phyloP scores from a whole-genome alignment of 2,329 filamentous ascomycete genomes.

The Paraphaeosphaeria sporulosa region DNA sequence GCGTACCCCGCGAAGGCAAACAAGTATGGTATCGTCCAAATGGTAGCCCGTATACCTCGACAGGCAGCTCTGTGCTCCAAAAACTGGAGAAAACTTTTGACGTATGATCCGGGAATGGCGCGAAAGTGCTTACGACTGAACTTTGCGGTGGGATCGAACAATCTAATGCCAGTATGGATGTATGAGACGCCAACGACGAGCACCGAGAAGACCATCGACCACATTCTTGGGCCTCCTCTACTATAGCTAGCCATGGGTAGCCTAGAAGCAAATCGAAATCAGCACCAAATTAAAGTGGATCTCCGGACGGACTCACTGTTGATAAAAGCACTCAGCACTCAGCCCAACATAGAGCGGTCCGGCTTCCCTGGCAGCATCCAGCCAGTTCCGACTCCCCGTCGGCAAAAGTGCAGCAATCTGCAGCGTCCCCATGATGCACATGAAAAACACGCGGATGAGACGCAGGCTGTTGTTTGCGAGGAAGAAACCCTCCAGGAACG shows the following conservation, averaged over 20 bases:
- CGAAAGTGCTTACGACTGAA: conserved; percentile 25
- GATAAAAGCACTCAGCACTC: conserved; percentile 28
- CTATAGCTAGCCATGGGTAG: conserved; percentile 19
- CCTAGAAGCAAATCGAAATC: neutral
- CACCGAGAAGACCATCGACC: conserved; percentile 35
- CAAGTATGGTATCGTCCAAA: conserved; percentile 23
- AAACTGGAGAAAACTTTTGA: conserved; percentile 21
- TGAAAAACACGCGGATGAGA: conserved; percentile 28
- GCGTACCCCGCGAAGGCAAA: conserved; percentile 21
- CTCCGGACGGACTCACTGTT: conserved; percentile 10
- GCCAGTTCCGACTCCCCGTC: conserved; percentile 32
- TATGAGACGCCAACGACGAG: conserved; percentile 30
- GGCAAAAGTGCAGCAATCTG: conserved; percentile 32
- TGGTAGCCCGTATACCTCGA: conserved; percentile 7
- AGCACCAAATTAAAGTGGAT: neutral
- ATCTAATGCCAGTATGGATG: conserved; percentile 26
- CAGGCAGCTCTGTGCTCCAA: conserved; percentile 18
- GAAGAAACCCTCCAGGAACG: conserved; percentile 30
- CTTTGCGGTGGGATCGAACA: conserved; percentile 27
- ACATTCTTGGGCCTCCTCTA: conserved; percentile 25
- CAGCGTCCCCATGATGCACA: conserved; percentile 27
- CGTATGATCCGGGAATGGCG: conserved; percentile 20
- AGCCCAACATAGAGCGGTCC: conserved; percentile 32
- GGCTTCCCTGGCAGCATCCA: conserved; percentile 24
- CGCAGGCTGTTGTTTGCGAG: conserved; percentile 30